A percentile compares a stretch with the other conserved stretches of the same genome.
Conservation (phyloP, 2,329 filamentous ascomycete genomes). For the Penicillium sp. region DNA sequence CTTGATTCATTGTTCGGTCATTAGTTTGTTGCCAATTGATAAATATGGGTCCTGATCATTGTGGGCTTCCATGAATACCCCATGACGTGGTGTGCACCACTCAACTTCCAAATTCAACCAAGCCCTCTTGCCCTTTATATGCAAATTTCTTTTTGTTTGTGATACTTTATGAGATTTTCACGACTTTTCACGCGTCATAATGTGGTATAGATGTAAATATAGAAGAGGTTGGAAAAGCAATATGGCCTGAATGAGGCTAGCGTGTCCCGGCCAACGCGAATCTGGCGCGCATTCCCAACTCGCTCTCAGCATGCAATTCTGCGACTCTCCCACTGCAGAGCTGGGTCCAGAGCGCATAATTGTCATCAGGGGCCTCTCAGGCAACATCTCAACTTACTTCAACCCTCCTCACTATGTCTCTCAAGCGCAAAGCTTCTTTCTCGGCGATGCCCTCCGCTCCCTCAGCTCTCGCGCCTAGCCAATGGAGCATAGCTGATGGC, state of each 20-base stretch:
- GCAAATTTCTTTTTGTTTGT: too few species aligned
- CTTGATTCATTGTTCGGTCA: background rate
- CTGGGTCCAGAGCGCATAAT: background rate
- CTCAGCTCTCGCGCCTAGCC: slow-evolving; percentile 14
- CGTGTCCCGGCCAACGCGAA: slow-evolving; percentile 24
- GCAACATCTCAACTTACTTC: background rate
- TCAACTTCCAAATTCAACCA: background rate
- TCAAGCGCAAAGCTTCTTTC: slow-evolving; percentile 60
- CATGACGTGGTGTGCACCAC: background rate
- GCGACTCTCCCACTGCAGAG: background rate
- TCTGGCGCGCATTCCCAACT: slow-evolving; percentile 18
- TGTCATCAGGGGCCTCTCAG: background rate
- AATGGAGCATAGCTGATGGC: slow-evolving; percentile 31
- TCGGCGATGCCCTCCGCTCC: slow-evolving; percentile 41
- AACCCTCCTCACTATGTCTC: slow-evolving; percentile 43
- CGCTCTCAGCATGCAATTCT: slow-evolving; percentile 10
- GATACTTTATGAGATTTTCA: too few species aligned
- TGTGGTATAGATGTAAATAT: background rate
- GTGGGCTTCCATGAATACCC: background rate
- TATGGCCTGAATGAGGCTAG: slow-evolving; percentile 31
- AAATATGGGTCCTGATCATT: background rate
- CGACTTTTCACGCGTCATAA: background rate
- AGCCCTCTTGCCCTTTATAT: too few species aligned
- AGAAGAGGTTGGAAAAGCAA: slow-evolving; percentile 8
- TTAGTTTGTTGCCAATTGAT: background rate